phyloP scores from a whole-genome alignment of 2,329 filamentous ascomycete species.

The Phoma herbarum region DNA sequence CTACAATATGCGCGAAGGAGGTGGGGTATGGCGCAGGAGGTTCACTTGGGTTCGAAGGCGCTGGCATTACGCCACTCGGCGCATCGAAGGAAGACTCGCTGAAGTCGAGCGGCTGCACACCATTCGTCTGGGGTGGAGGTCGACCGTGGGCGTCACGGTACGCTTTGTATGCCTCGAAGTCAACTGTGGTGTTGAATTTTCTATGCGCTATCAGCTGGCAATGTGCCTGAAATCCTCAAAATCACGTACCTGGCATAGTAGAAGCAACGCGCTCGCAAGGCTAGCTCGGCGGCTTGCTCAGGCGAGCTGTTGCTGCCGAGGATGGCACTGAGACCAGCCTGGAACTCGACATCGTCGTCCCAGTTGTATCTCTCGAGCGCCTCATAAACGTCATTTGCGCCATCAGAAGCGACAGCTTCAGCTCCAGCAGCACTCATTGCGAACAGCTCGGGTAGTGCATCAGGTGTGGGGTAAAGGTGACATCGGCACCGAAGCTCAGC shows the following conservation, averaged over 20 bases:
- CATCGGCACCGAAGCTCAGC: constrained; percentile 18
- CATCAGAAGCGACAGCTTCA: constrained; percentile 29
- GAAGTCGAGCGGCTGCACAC: constrained; percentile 23
- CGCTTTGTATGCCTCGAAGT: constrained; percentile 72
- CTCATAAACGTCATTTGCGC: constrained; percentile 58
- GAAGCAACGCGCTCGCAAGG: constrained; percentile 73
- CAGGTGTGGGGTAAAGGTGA: constrained; percentile 36
- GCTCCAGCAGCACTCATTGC: constrained; percentile 19
- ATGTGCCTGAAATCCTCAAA: background rate
- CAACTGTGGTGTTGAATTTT: constrained; percentile 61
- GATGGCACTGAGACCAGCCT: constrained; percentile 72
- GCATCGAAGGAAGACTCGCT: constrained; percentile 20
- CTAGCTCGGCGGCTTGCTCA: constrained; percentile 65
- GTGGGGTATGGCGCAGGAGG: constrained; percentile 76
- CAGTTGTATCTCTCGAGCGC: constrained; percentile 73
- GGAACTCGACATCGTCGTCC: constrained; percentile 73
- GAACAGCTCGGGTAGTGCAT: constrained; percentile 15
- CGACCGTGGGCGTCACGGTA: constrained; percentile 61
- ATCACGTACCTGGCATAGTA: constrained; percentile 64
- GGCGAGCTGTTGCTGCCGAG: constrained; percentile 66
- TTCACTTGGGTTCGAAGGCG: constrained; percentile 33
- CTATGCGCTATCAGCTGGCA: constrained; percentile 29
- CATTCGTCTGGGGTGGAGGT: constrained; percentile 32
- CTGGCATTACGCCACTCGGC: constrained; percentile 34
- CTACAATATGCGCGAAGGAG: constrained; percentile 84